Conservation (phyloP, 140 eudicot species). For the Ambrosia hybrid region DNA sequence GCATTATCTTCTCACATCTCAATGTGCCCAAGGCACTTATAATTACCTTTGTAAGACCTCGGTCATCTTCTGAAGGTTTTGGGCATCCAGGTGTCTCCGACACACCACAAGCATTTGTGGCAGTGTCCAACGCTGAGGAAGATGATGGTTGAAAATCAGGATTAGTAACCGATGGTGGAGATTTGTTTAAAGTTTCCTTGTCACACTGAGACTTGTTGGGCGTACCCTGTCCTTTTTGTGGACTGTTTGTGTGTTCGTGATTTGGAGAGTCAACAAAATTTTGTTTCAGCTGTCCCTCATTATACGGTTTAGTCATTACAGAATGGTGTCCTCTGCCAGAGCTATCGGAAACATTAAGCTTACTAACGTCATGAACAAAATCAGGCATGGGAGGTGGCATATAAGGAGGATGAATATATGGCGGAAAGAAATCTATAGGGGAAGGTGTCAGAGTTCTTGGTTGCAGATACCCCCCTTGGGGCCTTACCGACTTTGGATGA, state of each 20-base stretch:
- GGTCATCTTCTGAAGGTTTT: conserved; percentile 74
- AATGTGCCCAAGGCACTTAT: conserved; percentile 77
- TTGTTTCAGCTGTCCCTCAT: conserved; percentile 46
- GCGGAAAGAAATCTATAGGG: conserved; percentile 38
- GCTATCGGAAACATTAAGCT: conserved; percentile 43
- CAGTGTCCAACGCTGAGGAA: conserved; percentile 41
- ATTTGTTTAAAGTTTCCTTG: conserved; percentile 34
- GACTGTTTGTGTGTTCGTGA: conserved; percentile 40
- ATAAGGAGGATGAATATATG: conserved; percentile 3
- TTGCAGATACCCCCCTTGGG: conserved; percentile 26
- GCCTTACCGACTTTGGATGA: conserved; percentile 43
- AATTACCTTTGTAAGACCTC: conserved; percentile 72
- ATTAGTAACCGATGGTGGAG: conserved; percentile 27
- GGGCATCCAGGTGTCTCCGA: conserved; percentile 59
- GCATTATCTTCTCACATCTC: conserved; percentile 74
- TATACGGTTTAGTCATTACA: conserved; percentile 6
- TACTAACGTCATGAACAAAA: conserved; percentile 45
- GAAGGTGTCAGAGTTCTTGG: conserved; percentile 36
- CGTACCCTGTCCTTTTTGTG: conserved; percentile 52
- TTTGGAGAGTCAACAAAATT: conserved; percentile 36
- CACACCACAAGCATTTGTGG: too few species aligned
- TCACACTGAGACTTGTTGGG: conserved; percentile 37
- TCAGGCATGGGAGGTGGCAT: conserved; percentile 48
- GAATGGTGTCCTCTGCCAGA: conserved; percentile 27
- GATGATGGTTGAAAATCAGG: conserved; percentile 38